These are phyloP conservation scores for Tetrapisispora nanseiensis DNA, from an alignment of 805 yeast genomes.

Conservation along the genomic window DNA sequence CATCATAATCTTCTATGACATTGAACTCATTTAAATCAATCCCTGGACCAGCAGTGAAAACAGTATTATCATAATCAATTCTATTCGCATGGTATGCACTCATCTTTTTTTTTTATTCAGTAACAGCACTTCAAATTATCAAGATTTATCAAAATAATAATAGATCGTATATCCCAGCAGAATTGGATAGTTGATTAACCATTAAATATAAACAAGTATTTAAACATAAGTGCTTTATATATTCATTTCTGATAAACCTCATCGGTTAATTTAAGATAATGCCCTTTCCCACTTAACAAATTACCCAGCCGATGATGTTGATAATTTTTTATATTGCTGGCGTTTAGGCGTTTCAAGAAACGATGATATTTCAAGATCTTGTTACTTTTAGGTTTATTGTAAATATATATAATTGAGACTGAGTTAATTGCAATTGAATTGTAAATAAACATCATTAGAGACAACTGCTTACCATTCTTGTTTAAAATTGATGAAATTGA, in stretches of 20 bases:
- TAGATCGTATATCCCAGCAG: too few species aligned
- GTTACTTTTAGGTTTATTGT: too few species aligned
- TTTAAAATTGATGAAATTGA: too few species aligned
- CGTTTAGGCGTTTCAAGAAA: neutral
- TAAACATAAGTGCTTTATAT: too few species aligned
- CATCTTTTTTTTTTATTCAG: neutral
- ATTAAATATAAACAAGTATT: too few species aligned
- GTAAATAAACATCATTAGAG: too few species aligned
- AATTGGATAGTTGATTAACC: too few species aligned
- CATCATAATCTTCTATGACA: conserved; percentile 26
- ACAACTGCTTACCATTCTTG: too few species aligned
- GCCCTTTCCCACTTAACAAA: neutral
- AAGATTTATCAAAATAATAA: neutral
- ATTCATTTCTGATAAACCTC: neutral
- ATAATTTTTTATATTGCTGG: neutral
- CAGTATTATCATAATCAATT: conserved; percentile 13
- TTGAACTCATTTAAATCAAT: conserved; percentile 21
- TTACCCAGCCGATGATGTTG: conserved; percentile 1
- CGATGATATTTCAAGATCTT: too few species aligned
- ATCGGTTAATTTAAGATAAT: neutral
- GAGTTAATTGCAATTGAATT: too few species aligned
- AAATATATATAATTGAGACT: too few species aligned
- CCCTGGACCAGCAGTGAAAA: conserved; percentile 13
- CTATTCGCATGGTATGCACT: conserved; percentile 5
- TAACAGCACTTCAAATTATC: neutral